Percentiles rank a stretch among this genome's conserved stretches.
phyloP scores from a whole-genome alignment of 179 eudicot species.

The Kewa caespitosa region DNA sequence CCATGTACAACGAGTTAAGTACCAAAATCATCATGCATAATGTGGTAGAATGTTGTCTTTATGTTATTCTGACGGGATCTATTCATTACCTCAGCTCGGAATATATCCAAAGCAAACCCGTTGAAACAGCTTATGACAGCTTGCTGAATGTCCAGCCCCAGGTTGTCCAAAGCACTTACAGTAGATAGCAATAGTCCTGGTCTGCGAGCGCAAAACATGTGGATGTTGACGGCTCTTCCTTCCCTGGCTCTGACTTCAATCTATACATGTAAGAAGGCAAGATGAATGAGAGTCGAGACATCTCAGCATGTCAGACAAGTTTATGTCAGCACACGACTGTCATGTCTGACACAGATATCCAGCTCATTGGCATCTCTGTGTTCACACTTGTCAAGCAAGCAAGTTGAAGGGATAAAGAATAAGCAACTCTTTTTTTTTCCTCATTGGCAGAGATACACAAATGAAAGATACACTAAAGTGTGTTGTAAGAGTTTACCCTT shows the following conservation, averaged over 20 bases:
- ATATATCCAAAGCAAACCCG: constrained; percentile 80
- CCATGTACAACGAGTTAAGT: too few relatives aligned
- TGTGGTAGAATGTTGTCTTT: not conserved
- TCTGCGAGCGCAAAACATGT: constrained; percentile 75
- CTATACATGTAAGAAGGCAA: constrained; percentile 30
- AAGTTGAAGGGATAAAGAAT: too few relatives aligned
- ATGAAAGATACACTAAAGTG: not conserved
- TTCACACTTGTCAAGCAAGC: too few relatives aligned
- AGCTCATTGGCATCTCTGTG: too few relatives aligned
- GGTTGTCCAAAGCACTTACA: constrained; percentile 65
- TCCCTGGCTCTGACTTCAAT: constrained; percentile 66
- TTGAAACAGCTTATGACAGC: constrained; percentile 84
- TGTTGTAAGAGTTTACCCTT: constrained; percentile 45
- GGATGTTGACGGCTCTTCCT: constrained; percentile 75
- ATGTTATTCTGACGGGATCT: not conserved
- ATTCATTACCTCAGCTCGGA: constrained; percentile 64
- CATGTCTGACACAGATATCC: too few relatives aligned
- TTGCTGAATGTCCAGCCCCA: constrained; percentile 80
- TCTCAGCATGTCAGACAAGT: too few relatives aligned
- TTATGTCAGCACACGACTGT: too few relatives aligned
- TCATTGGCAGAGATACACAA: too few relatives aligned
- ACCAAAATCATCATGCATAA: too few relatives aligned
- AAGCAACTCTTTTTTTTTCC: too few relatives aligned
- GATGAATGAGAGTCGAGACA: not conserved
- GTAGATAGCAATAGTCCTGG: constrained; percentile 79